Evolutionary conservation across 306 rosid species (phyloP), one percentile per base, ranked within the genome.

Genomic region (Cicer cuneatum): DNA sequence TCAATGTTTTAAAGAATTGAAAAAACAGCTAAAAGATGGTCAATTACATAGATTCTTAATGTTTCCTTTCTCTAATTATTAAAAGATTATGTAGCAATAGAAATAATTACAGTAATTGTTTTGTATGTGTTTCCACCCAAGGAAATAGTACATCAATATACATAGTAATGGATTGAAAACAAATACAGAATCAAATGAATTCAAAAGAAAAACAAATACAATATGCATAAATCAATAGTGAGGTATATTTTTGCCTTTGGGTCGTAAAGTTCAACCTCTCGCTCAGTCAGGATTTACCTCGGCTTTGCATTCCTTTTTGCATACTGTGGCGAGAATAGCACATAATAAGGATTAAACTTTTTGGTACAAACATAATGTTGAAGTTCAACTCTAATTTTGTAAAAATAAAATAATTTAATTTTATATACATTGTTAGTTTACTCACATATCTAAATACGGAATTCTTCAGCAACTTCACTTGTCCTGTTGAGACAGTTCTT

Each of bases 391-490:
- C 59, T 6, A 46, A 46, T 35, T 48, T 58, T 39, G 5, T 2
- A 39, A 6, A 13, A 14, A 19, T 8, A 29, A 3, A 46, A 46
- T 46, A 46, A 14, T 14, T 49, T 29, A 3, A 10, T 57, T 24
- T 65, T 19, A 10, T 11, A 51, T 14, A 7, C 12, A 52, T 21
- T 4, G 35, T 19, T 3, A 29, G 3, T 41, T 41, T 7, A 79
- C 91, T 87, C 74, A 89, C 91, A 79, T 71, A 51, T 49, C 78
- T 78, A 57, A 75, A 84, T 68, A 87, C 89, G 0, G 87, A 80
- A 29, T 53, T 54, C 66, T 73, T 68, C 3, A 89, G 58, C 13
- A 85, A 49, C 63, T 60, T 61, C 71, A 89, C 83, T 78, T 91
- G 91, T 59, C 29, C 71, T 54, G 9, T 65, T 24, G 90, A 87